A percentile compares a stretch with the other conserved stretches of the same genome.
Evolutionary conservation across 306 rosid genomes (phyloP).

Genomic region (Lithocarpus polystachyus): DNA sequence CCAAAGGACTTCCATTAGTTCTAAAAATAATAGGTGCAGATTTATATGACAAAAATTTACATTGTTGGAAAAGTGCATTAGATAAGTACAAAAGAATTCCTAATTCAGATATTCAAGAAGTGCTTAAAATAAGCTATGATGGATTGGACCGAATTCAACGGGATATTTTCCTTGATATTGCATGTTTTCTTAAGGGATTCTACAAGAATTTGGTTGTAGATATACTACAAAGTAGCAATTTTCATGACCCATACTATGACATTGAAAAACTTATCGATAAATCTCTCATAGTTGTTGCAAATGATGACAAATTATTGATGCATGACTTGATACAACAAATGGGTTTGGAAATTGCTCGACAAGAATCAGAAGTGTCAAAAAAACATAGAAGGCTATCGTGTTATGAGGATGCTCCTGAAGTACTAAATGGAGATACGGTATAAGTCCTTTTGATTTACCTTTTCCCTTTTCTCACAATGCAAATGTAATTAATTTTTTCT

Average conservation of each 20-base stretch:
- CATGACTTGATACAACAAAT: conserved; percentile 39
- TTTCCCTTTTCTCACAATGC: not conserved
- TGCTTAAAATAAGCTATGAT: conserved; percentile 25
- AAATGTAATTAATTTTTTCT: too few relatives aligned
- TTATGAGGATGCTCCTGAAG: conserved; percentile 28
- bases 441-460: not conserved
- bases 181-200: conserved; percentile 36
- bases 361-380: conserved; percentile 4
- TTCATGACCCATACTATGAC: not conserved
- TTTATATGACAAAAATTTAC: not conserved
- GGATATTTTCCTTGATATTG: conserved; percentile 34
- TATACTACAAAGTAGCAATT: conserved; percentile 1
- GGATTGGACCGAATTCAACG: not conserved
- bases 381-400: conserved; percentile 35
- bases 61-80: conserved; percentile 13
- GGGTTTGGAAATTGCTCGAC: conserved; percentile 31
- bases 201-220: not conserved
- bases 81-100: conserved; percentile 7
- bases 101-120: not conserved
- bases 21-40: conserved; percentile 18
- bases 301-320: conserved; percentile 6
- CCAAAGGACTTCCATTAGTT: conserved; percentile 36
- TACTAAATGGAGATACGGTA: conserved; percentile 8
- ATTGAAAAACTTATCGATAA: conserved; percentile 24
- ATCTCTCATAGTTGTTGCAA: conserved; percentile 15